Conservation (phyloP, 2,329 filamentous ascomycete species). For the Pseudogymnoascus sp. region DNA sequence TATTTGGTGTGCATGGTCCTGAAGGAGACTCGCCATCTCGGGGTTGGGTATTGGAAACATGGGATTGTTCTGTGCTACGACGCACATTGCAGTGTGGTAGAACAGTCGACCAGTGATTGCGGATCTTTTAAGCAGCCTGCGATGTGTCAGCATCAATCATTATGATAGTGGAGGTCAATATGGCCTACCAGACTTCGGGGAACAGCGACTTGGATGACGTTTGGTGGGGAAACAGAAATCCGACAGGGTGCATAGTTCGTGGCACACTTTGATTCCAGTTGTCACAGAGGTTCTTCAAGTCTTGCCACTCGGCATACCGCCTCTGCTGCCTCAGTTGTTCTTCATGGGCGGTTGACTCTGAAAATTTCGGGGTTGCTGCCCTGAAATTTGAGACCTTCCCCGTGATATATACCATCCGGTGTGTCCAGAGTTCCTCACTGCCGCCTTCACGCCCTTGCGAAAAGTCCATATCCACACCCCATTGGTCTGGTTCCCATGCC, state of each 20-base stretch:
- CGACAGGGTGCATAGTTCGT: slow-evolving; percentile 79
- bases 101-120: slow-evolving; percentile 77
- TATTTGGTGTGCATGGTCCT: slow-evolving; percentile 72
- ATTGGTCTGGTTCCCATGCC: slow-evolving; percentile 83
- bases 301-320: slow-evolving; percentile 68
- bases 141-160: slow-evolving; percentile 21
- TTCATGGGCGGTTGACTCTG: slow-evolving; percentile 51
- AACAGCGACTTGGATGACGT: slow-evolving; percentile 66
- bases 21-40: slow-evolving; percentile 63
- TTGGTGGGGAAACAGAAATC: slow-evolving; percentile 62
- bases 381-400: slow-evolving; percentile 83
- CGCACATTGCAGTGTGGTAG: slow-evolving; percentile 78
- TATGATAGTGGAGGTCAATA: background rate
- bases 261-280: slow-evolving; percentile 74
- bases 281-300: slow-evolving; percentile 73
- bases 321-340: slow-evolving; percentile 57
- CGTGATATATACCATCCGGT: slow-evolving; percentile 80
- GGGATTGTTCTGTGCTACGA: slow-evolving; percentile 75
- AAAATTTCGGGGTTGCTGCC: slow-evolving; percentile 56
- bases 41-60: slow-evolving; percentile 35
- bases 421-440: slow-evolving; percentile 77
- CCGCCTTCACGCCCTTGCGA: slow-evolving; percentile 40
- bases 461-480: slow-evolving; percentile 78
- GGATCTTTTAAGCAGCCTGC: slow-evolving; percentile 71
- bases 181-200: slow-evolving; percentile 71